Evolutionary conservation across 2,329 filamentous ascomycete genomes (phyloP), one percentile per base, ranked within the genome.

Genomic region (Samsoniella hepiali): DNA sequence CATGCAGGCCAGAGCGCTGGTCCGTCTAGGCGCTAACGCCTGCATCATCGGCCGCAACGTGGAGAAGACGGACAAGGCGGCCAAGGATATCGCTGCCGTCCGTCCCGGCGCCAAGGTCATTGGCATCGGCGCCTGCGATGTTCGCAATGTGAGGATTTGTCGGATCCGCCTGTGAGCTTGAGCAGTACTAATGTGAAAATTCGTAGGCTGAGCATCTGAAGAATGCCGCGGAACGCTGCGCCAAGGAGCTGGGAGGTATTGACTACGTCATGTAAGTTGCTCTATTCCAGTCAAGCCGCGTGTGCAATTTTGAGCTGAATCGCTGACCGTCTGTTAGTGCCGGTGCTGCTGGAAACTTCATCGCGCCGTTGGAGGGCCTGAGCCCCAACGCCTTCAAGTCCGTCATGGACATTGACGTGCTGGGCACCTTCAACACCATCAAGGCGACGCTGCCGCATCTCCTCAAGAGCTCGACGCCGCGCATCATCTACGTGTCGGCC

Each of bases 371-470:
- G 65, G 84, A 89, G 47, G 89, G 89, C 66, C 84, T 98, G 57
- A 92, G 87, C 47, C 78, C 90, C 64, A 98, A 98, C 73, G 95
- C 91, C 3, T 96, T 99, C 86, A 96, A 93, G 76, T 83, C 91
- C 0, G 95, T 99, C 68, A 94, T 98, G 71, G 95, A 98, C 66
- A 99, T 99, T 72, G 95, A 98, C 74, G 89, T 97, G 3, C 77
- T 98, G 42, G 95, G 95, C 38, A 96, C 91, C 17, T 99, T 91
- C 79, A 96, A 98, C 79, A 97, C 93, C 3, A 83, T 97, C 72
- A 98, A 98, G 78, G 93, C 94, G 3, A 95, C 92, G 1, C 79
- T 97, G 40, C 91, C 92, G 0, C 84, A 96, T 71, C 84, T 99
- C 3, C 77, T 92, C 13, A 82, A 86, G 69, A 96, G 92, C n/a